Evolutionary conservation across 1,139 yeast genomes (phyloP), one percentile per base, ranked within the genome.

Genomic region (Nakaseomyces kungkrabaensis): DNA sequence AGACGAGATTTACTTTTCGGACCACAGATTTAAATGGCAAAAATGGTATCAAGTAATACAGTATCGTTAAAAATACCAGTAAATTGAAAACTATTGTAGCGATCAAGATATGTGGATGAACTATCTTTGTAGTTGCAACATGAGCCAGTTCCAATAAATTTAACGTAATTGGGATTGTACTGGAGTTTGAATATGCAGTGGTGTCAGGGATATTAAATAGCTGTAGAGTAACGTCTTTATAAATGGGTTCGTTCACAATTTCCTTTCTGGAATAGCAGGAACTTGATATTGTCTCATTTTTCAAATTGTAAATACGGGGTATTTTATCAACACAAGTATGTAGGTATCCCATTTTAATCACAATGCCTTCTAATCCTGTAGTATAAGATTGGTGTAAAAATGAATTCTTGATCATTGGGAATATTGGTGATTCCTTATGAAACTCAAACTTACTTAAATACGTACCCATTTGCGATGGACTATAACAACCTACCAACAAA

Each of bases 41-140:
- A 9, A 72, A 67, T 0, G 84, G 84, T 11, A 78, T 57, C 2
- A 73, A 58, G 5, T 67, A 61, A 63, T 79, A 81, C 11, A 76
- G 57, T 25, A 73, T 53, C 2, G 72, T 51, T 2, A 76, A 50
- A 43, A 81, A 65, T 47, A 74, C 63, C 0, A 73, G 42, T 8
- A 81, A 54, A 1, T 74, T 66, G 22, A 82, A 55, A 2, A 76
- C 67, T 4, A 81, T 63, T 1, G 78, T 68, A 0, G 77, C 73
- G 59, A 79, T 71, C 26, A 83, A 66, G 3, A 82, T 56, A 53
- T 74, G 74, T 5, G 86, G 82, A 58, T 79, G 81, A 45, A 81
- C 70, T 4, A 77, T 71, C 37, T 72, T 63, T 6, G 55, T 59
- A 2, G 64, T 54, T n/a, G 60, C 58, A 41, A 56, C 22, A 41